phyloP scores from a whole-genome alignment of 2,329 filamentous ascomycete genomes.

The Penicillium polonicum region DNA sequence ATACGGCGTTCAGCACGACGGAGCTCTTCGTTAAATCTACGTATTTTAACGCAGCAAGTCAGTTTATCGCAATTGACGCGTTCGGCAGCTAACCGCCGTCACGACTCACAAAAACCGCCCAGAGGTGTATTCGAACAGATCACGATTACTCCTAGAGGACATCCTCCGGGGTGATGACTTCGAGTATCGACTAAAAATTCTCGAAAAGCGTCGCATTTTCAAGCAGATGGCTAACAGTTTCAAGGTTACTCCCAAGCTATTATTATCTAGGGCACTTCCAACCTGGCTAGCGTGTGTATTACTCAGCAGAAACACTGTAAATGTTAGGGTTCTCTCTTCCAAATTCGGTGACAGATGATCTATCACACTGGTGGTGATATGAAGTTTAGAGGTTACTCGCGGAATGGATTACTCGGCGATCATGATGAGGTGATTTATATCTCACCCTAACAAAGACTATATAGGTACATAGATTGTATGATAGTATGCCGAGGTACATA shows the following conservation, averaged over 20 bases:
- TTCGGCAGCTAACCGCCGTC: neutral
- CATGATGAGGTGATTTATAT: no score
- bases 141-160: neutral
- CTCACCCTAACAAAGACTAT: no score
- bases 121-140: constrained; percentile 10
- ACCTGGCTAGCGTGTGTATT: no score
- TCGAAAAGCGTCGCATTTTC: constrained; percentile 2
- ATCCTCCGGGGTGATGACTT: neutral
- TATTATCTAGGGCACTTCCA: no score
- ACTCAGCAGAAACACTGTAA: no score
- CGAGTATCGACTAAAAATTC: neutral
- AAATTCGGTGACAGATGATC: no score
- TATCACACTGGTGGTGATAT: no score
- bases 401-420: no score
- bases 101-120: constrained; percentile 10
- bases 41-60: neutral
- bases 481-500: neutral
- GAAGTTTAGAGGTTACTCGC: no score
- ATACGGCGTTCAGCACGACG: constrained; percentile 12
- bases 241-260: neutral
- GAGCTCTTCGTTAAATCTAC: constrained; percentile 15
- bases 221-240: neutral
- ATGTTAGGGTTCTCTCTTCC: no score
- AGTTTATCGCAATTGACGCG: neutral
- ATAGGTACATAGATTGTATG: no score